Percentiles rank a stretch among this genome's conserved stretches.
Conservation (phyloP, 1,284 basidiomycete species). For the Ustilago cynodontis region DNA sequence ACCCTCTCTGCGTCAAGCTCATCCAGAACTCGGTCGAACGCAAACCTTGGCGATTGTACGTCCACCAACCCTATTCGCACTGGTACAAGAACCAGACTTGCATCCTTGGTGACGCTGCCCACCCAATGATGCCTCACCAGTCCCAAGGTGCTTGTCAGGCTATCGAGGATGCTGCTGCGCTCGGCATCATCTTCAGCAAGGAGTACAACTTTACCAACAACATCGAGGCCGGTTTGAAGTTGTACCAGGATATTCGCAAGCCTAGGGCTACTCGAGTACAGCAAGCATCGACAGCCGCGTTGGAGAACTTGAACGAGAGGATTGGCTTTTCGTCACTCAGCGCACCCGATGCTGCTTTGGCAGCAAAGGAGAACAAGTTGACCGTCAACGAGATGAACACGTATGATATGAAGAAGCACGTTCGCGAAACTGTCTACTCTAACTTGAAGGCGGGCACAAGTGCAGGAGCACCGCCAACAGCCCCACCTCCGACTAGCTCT, state of each 20-base stretch:
- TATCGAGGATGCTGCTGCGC: conserved; percentile 49
- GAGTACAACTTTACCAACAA: conserved; percentile 64
- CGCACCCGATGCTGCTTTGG: conserved; percentile 68
- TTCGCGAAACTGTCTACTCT: conserved; percentile 35
- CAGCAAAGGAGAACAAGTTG: conserved; percentile 69
- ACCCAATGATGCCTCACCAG: conserved; percentile 55
- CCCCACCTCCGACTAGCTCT: conserved; percentile 2
- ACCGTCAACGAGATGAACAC: conserved; percentile 63
- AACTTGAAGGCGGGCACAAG: not conserved
- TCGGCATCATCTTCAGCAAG: conserved; percentile 43
- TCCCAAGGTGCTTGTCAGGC: conserved; percentile 53
- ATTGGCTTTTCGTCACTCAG: conserved; percentile 70
- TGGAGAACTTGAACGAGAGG: conserved; percentile 71
- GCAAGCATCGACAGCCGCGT: conserved; percentile 66
- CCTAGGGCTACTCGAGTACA: conserved; percentile 71
- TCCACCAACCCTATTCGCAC: conserved; percentile 69
- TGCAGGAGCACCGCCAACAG: not conserved
- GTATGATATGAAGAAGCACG: conserved; percentile 53
- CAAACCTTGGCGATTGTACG: conserved; percentile 70
- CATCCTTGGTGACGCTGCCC: conserved; percentile 67
- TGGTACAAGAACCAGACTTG: conserved; percentile 67
- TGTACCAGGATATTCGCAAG: conserved; percentile 71
- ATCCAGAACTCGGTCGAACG: conserved; percentile 63
- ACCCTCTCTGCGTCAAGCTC: conserved; percentile 68
- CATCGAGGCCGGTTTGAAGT: conserved; percentile 61